Conservation (phyloP, 345 rosid species). For the Euphorbia pulcherrima region DNA sequence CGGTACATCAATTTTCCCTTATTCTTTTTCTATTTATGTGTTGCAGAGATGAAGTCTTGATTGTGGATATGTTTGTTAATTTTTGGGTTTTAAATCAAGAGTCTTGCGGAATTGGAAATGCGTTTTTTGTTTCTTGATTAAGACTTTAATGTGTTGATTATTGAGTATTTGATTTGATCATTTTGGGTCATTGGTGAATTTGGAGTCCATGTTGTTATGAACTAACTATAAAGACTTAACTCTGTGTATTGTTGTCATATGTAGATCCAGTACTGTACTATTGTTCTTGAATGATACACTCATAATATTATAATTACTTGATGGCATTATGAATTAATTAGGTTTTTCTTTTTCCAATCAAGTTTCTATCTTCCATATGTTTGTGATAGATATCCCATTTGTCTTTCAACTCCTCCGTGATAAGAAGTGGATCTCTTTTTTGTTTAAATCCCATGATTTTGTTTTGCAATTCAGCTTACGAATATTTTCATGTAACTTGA, state of each 20-base stretch:
- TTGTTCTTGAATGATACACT: neutral
- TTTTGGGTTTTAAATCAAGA: neutral
- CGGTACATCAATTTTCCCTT: constrained; percentile 46
- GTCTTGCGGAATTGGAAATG: neutral
- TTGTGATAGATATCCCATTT: neutral
- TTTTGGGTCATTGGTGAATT: neutral
- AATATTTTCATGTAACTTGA: neutral
- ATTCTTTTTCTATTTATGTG: neutral
- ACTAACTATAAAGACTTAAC: neutral
- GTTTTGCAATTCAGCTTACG: neutral
- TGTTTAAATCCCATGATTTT: neutral
- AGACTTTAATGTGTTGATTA: neutral
- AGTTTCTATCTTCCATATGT: neutral
- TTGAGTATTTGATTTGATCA: neutral
- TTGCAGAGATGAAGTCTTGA: neutral
- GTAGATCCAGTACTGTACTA: neutral
- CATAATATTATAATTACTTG: neutral
- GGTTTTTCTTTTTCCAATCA: neutral
- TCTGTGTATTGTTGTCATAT: neutral
- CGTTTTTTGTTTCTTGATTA: neutral
- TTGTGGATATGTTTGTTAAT: neutral
- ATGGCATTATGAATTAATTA: neutral
- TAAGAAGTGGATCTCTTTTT: neutral
- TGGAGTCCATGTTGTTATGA: neutral
- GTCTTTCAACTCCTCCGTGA: neutral